Base-by-base conservation (phyloP, 1,284 basidiomycete species). In the Meira nashicola region DNA sequence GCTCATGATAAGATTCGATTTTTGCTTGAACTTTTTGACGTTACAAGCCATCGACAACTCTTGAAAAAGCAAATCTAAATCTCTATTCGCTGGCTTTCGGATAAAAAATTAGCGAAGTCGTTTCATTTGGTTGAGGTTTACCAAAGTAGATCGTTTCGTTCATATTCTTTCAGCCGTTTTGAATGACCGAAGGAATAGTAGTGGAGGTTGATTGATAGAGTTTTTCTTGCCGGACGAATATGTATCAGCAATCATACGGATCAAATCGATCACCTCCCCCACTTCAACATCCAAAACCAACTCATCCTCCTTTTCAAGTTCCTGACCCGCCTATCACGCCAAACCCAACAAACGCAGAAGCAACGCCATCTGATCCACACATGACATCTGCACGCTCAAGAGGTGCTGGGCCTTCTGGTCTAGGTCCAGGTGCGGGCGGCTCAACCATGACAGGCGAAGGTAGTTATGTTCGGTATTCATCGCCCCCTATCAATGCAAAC, bases 211-310 rank as follows among this genome's bases (percentile, higher is more conserved):
- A 33, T 33, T 33, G 28, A 33, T 33, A 33, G 8, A 33, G 28
- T 33, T 33, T 3, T 33, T 33, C n/a, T 33, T 33, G 28, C 28
- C 3, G 28, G 8, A 33, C 28, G 28, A 33, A 33, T 33, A 53
- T 53, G 50, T 53, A 53, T 41, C 50, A 53, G 50, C 50, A 53
- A 39, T 41, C 40, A 5, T 53, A 53, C 28, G 50, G 50, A 12
- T 37, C 28, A 19, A 53, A 33, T 15, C 50, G 50, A 33, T 53
- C 50, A 38, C 50, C 50, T 57, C 75, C 75, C 15, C 75, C 75
- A 25, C 67, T 77, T 25, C 74, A 75, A 51, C 75, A 76, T 44
- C 75, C 75, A 23, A 68, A 76, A n/a, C 74, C 75, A 8, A 76
- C 69, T 41, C 75, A 76, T 51, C 74, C 75, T 6, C 67, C 71